Base-by-base conservation (phyloP, 108 stramenopile species). In the Epithemia pelagica region DNA sequence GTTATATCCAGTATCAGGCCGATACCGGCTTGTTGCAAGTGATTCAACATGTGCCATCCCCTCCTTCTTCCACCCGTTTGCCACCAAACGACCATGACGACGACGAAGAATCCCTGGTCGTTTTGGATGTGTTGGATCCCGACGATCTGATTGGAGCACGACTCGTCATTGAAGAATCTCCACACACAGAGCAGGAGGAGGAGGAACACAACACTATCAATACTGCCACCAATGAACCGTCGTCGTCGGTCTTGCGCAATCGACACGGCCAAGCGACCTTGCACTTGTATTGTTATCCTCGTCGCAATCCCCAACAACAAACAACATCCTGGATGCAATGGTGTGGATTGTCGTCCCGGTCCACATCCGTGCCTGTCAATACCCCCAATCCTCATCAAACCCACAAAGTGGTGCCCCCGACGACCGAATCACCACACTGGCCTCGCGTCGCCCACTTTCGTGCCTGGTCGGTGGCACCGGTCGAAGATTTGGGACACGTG, bases 281-380 rank as follows among this genome's bases (percentile, higher is more conserved):
- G 46, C 76, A 70, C 2, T 69, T 91, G 26, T 88, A 71, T 55
- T 65, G 59, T 21, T 91, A 91, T 74, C 87, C 87, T 20, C 75
- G 73, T 56, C 58, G 55, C 22, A 58, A 76, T 62, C 72, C 73
- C 2, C 55, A 61, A 5, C 30, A 76, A 32, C 58, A 57, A 33
- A n/a, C n/a, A n/a, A n/a, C n/a, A n/a, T 71, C 62, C 3, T 72
- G 68, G 30, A 28, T 73, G 19, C 37, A 62, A 22, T 59, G 57
- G 32, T 80, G 74, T 58, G 74, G 61, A 24, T 25, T 55, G 0
- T 19, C 64, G 26, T 46, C 37, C 5, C 15, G 5, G 37, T 46
- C 37, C 10, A 10, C 37, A 15, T 46, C 37, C 37, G 15, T 5
- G 10, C 37, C 10, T 15, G 10, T 10, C 5, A 5, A 5, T 46